Percentiles rank a stretch among this genome's conserved stretches.
Conservation (phyloP, 345 rosid species). For the Citrus sp. region DNA sequence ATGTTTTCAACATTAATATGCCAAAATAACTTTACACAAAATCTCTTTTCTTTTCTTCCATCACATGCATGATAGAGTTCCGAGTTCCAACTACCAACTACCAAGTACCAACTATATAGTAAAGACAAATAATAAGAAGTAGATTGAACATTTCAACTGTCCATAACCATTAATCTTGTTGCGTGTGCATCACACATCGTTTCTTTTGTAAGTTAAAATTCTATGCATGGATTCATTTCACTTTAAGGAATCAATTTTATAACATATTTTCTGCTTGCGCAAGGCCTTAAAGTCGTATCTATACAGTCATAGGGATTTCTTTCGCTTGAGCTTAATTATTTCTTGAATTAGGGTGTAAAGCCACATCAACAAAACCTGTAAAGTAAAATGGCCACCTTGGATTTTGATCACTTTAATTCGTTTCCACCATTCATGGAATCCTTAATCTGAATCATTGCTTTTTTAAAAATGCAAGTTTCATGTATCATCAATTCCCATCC, state of each 20-base stretch:
- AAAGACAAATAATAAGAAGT: not conserved
- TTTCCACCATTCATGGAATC: slow-evolving; percentile 28
- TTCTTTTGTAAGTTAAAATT: not conserved
- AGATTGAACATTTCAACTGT: not conserved
- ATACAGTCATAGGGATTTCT: not conserved
- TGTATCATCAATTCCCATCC: not conserved
- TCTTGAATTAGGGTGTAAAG: not conserved
- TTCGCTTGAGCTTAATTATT: not conserved
- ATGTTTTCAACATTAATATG: not conserved
- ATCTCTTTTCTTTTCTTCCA: not conserved
- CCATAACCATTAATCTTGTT: not conserved
- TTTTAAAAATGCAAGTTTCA: slow-evolving; percentile 15
- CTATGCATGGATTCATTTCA: not conserved
- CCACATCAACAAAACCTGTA: slow-evolving; percentile 16
- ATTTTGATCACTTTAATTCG: not conserved
- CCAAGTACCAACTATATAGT: not conserved
- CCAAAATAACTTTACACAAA: not conserved
- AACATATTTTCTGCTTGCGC: not conserved
- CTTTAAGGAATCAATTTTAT: not conserved
- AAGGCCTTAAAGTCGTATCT: not conserved
- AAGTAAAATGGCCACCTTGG: slow-evolving; percentile 21
- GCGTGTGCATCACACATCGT: not conserved
- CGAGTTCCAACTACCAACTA: not conserved
- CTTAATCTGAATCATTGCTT: not conserved
- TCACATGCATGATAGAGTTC: not conserved